Evolutionary conservation across 148 eudicot genomes (phyloP).

Genomic region (Rhododendron ovatum): DNA sequence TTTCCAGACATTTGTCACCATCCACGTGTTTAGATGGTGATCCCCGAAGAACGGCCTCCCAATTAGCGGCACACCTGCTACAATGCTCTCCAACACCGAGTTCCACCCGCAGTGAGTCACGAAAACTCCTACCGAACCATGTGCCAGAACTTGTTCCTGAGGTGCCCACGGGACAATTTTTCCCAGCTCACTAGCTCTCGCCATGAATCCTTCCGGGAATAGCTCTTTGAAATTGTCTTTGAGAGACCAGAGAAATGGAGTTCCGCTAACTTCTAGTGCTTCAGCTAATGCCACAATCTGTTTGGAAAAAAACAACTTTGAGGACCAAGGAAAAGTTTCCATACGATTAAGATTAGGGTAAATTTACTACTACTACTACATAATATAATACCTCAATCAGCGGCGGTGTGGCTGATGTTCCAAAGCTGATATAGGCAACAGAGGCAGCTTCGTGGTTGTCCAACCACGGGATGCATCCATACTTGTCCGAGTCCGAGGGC

Average conservation of each 20-base stretch:
- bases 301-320: not conserved
- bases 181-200: constrained; percentile 21
- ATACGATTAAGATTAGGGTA: no score
- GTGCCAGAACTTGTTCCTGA: constrained; percentile 40
- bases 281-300: constrained; percentile 35
- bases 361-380: no score
- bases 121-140: constrained; percentile 37
- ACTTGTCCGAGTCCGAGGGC: not conserved
- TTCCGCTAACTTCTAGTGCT: constrained; percentile 31
- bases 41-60: constrained; percentile 63
- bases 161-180: constrained; percentile 73
- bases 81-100: constrained; percentile 55
- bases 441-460: not conserved
- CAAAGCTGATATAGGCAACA: not conserved
- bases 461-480: not conserved
- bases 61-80: constrained; percentile 53
- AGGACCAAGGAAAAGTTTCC: no score
- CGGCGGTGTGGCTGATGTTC: not conserved
- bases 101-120: constrained; percentile 79
- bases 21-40: constrained; percentile 37
- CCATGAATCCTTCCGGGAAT: constrained; percentile 40
- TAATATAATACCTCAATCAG: not conserved
- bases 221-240: constrained; percentile 13
- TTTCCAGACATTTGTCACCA: constrained; percentile 36
- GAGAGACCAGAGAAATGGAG: constrained; percentile 62